These are phyloP conservation scores for Trichoderma arundinaceum DNA, from an alignment of 2,329 filamentous ascomycete species.

Conservation along the genomic window DNA sequence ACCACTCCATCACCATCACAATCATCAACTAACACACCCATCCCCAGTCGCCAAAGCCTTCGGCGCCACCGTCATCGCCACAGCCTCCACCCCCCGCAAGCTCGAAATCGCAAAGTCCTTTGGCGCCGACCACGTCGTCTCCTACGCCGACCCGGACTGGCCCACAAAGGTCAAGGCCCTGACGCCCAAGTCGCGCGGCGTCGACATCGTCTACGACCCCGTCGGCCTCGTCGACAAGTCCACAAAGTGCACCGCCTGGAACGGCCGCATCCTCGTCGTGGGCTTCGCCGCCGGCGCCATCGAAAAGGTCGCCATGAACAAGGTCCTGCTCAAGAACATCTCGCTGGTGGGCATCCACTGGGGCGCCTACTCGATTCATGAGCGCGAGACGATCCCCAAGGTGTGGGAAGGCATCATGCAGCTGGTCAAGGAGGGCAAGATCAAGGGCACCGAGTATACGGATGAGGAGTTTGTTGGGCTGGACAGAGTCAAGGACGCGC, in stretches of 20 bases:
- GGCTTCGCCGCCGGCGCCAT: conserved; percentile 79
- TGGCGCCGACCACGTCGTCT: conserved; percentile 82
- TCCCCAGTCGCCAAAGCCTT: conserved; percentile 77
- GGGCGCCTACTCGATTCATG: conserved; percentile 79
- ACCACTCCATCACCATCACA: not conserved
- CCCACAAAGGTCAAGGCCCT: conserved; percentile 75
- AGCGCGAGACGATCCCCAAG: conserved; percentile 69
- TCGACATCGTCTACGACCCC: conserved; percentile 94
- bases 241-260: conserved; percentile 93
- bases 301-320: conserved; percentile 91
- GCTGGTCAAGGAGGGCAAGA: conserved; percentile 77
- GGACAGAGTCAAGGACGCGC: conserved; percentile 75
- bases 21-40: not conserved
- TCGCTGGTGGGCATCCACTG: conserved; percentile 88
- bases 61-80: conserved; percentile 91
- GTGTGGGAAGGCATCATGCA: conserved; percentile 86
- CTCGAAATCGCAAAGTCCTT: conserved; percentile 77
- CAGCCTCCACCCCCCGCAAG: conserved; percentile 81
- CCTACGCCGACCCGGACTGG: conserved; percentile 72
- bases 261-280: conserved; percentile 83
- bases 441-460: conserved; percentile 80
- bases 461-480: conserved; percentile 84
- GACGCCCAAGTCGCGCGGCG: conserved; percentile 72
- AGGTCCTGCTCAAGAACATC: conserved; percentile 92
- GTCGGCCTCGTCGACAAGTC: conserved; percentile 87